Percentiles rank a stretch among this genome's conserved stretches.
Conservation (phyloP, 192 early-diverging fungal genomes). For the Coemansia reversa region DNA sequence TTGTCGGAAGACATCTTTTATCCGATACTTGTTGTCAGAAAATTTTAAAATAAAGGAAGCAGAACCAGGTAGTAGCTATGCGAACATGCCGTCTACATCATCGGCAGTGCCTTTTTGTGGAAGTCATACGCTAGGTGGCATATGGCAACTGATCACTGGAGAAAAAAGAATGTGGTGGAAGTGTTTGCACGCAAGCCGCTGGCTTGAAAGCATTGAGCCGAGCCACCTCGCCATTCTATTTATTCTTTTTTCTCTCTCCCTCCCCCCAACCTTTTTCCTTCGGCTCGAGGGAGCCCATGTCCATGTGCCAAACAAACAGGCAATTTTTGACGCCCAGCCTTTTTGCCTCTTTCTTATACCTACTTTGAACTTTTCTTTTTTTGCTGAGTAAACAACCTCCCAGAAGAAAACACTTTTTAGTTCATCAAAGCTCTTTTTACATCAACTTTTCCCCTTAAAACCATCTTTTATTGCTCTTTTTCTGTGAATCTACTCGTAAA, state of each 20-base stretch:
- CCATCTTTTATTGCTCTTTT: slow-evolving; percentile 3
- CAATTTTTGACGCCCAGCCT: slow-evolving; percentile 10
- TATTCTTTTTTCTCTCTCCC: neutral
- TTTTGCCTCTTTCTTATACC: slow-evolving; percentile 13
- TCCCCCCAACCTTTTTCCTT: slow-evolving; percentile 12
- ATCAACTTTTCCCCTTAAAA: too few species aligned
- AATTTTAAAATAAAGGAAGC: neutral
- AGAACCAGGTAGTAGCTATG: neutral
- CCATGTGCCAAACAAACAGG: slow-evolving; percentile 8
- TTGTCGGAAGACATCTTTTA: slow-evolving; percentile 8
- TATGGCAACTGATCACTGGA: too few species aligned
- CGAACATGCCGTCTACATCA: too few species aligned
- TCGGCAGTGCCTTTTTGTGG: too few species aligned
- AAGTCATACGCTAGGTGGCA: too few species aligned
- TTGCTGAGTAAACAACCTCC: slow-evolving; percentile 9
- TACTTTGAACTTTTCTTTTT: slow-evolving; percentile 11
- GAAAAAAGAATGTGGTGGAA: slow-evolving; percentile 10
- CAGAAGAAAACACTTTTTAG: too few species aligned
- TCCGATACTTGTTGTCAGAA: neutral
- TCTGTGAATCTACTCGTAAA: slow-evolving; percentile 1
- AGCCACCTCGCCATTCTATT: neutral
- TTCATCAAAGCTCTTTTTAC: too few species aligned
- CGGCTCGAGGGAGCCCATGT: neutral
- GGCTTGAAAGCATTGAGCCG: too few species aligned
- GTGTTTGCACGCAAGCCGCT: neutral